Conservation (phyloP, 2,329 filamentous ascomycete species). For the Geosmithia putterillii region DNA sequence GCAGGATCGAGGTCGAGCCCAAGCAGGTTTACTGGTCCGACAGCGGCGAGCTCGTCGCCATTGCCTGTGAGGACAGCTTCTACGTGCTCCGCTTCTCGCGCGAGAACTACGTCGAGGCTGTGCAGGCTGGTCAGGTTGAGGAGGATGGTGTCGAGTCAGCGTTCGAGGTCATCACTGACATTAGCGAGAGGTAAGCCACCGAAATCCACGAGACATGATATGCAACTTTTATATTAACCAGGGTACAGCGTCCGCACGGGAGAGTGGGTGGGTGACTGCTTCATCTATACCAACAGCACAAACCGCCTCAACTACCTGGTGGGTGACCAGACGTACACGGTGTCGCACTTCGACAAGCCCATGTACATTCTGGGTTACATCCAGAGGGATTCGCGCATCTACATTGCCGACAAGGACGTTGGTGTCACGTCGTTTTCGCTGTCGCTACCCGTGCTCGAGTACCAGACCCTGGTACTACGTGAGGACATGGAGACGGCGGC, state of each 20-base stretch:
- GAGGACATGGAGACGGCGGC: constrained; percentile 86
- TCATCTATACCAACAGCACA: constrained; percentile 95
- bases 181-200: constrained; percentile 62
- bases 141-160: constrained; percentile 89
- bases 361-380: constrained; percentile 96
- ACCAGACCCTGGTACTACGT: constrained; percentile 89
- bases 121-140: constrained; percentile 73
- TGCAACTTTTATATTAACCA: constrained; percentile 9
- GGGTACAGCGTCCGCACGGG: constrained; percentile 69
- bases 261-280: constrained; percentile 97
- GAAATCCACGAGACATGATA: not conserved
- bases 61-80: constrained; percentile 90
- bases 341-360: constrained; percentile 90
- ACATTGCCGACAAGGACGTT: constrained; percentile 92
- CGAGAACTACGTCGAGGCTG: constrained; percentile 74
- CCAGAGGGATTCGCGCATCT: constrained; percentile 86
- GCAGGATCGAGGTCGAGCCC: constrained; percentile 75
- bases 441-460: constrained; percentile 87
- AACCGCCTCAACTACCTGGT: constrained; percentile 97
- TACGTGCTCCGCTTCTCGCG: constrained; percentile 89
- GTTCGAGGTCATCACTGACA: constrained; percentile 92
- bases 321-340: constrained; percentile 93
- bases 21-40: constrained; percentile 90
- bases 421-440: constrained; percentile 81
- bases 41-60: constrained; percentile 80